Conservation (phyloP, 2,329 filamentous ascomycete species). For the Claviceps pusilla region DNA sequence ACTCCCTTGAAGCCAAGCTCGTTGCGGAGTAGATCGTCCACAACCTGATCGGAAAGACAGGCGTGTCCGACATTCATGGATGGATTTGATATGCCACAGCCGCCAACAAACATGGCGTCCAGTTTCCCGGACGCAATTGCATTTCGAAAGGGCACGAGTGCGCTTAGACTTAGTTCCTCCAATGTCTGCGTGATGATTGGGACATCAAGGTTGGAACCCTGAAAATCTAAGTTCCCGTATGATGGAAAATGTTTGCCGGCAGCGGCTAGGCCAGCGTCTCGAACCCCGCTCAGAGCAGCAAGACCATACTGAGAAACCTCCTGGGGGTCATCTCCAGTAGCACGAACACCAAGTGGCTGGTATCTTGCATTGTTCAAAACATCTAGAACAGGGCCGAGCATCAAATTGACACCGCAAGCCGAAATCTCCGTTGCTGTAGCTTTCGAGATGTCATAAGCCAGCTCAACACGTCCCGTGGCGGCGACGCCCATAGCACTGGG, state of each 20-base stretch:
- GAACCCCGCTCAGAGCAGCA: conserved; percentile 81
- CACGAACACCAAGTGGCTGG: conserved; percentile 78
- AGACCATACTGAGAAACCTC: conserved; percentile 89
- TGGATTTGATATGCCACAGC: conserved; percentile 79
- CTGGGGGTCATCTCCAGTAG: conserved; percentile 82
- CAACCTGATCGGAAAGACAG: conserved; percentile 82
- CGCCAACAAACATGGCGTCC: conserved; percentile 91
- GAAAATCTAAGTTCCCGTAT: conserved; percentile 86
- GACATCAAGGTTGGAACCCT: conserved; percentile 79
- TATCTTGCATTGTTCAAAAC: conserved; percentile 86
- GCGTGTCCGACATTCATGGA: conserved; percentile 93
- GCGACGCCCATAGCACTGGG: conserved; percentile 93
- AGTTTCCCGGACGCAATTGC: conserved; percentile 68
- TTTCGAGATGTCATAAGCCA: conserved; percentile 82
- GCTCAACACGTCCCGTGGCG: conserved; percentile 70
- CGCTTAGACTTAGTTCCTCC: conserved; percentile 83
- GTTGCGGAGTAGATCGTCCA: conserved; percentile 74
- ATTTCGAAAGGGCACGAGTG: conserved; percentile 80
- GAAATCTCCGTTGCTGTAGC: conserved; percentile 85
- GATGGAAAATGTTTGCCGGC: conserved; percentile 95
- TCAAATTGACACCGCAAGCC: conserved; percentile 89
- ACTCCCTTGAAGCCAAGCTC: conserved; percentile 85
- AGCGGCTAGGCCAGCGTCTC: conserved; percentile 74
- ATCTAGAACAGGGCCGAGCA: conserved; percentile 84
- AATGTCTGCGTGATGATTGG: conserved; percentile 91